Conservation (phyloP, 1,284 basidiomycete genomes). For the Caloboletus firmus region DNA sequence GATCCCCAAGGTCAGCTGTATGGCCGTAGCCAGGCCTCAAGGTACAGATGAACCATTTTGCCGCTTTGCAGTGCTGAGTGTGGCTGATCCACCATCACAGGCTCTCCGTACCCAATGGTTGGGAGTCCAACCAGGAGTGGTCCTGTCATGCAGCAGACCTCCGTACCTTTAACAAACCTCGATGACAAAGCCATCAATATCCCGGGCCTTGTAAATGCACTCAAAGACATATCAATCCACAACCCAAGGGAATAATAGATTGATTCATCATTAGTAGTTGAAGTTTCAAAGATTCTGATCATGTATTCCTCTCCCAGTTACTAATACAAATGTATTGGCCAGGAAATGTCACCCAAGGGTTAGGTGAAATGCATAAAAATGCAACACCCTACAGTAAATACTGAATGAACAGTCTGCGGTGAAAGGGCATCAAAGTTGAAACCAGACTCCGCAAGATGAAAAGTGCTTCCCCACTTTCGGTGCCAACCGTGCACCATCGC, state of each 20-base stretch:
- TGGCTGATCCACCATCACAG: slow-evolving; percentile 10
- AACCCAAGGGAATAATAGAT: not conserved
- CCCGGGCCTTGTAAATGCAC: slow-evolving; percentile 4
- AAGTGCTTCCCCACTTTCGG: too few species aligned
- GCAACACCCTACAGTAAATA: not conserved
- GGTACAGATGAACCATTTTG: slow-evolving; percentile 36
- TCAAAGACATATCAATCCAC: slow-evolving; percentile 16
- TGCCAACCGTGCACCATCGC: too few species aligned
- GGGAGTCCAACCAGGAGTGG: slow-evolving; percentile 1
- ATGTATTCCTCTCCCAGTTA: not conserved
- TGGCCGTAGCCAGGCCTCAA: slow-evolving; percentile 47
- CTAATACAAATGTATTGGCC: not conserved
- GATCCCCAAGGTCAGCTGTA: slow-evolving; percentile 46
- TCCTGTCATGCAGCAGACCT: not conserved
- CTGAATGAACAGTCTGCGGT: not conserved
- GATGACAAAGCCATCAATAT: slow-evolving; percentile 5
- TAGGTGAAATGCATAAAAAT: not conserved
- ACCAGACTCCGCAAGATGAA: not conserved
- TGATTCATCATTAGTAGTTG: not conserved
- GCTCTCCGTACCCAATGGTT: slow-evolving; percentile 15
- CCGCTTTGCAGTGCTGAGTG: not conserved
- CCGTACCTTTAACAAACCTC: not conserved
- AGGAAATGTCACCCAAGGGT: not conserved
- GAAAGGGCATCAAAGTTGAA: not conserved
- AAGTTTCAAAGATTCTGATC: not conserved